Evolutionary conservation across 768 basidiomycete genomes (phyloP), one percentile per base, ranked within the genome.

Genomic region (Russula dissimulans): DNA sequence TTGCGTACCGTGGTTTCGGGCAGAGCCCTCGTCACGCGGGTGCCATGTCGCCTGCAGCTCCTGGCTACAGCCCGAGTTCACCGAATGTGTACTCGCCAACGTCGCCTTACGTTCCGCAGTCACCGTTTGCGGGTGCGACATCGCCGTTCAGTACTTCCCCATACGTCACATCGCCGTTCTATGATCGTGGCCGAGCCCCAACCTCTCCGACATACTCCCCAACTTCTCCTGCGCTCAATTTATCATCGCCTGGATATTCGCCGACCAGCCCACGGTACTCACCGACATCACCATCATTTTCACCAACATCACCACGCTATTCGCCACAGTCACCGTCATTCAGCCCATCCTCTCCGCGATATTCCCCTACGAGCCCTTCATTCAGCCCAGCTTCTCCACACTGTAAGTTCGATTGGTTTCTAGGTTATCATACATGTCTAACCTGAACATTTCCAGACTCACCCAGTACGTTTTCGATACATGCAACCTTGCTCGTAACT

Each of bases 271-370:
- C 89, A 18, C 79, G 85, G n/a, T 90, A 91, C 70, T 92, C 89
- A 3, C 89, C 87, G 0, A 91, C 89, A 0, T 90, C 86, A 1
- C 88, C 87, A 2, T 86, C 86, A 22, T 91, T 89, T 77, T 92
- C 90, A 3, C 93, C 92, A 0, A 88, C 92, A 61, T 92, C 90
- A 1, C 94, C 94, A 9, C 87, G 89, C 14, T 95, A 90, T 75
- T 88, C 85, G 62, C 94, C 92, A 1, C 91, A 92, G 11, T 93
- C 91, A 3, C 94, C 94, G 0, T 90, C 87, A 0, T 95, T 93
- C 78, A 91, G 89, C 65, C 91, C 91, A 26, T 85, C 90, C n/a
- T 91, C 90, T 22, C 93, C 91, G 11, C 78, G 86, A 12, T 92
- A 91, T 70, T 92, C 91, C 12, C 92, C 92, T 2, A 88, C 91